phyloP scores from a whole-genome alignment of 2,329 filamentous ascomycete genomes.

The Cercospora beticola region DNA sequence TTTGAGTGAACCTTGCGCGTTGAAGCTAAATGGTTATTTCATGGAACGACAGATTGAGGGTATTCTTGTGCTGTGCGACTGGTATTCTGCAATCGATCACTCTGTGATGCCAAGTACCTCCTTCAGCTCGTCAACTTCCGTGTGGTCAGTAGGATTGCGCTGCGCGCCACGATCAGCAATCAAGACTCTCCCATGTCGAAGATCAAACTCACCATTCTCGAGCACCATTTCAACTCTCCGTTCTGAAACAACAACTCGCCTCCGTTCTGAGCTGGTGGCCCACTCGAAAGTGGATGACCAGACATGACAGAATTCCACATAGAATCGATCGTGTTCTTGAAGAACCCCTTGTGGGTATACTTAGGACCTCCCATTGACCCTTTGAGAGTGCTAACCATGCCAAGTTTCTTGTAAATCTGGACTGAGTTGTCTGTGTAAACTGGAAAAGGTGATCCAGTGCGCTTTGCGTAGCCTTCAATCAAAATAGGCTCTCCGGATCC shows the following conservation, averaged over 20 bases:
- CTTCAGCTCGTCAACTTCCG: constrained; percentile 37
- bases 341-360: constrained; percentile 23
- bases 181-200: background rate
- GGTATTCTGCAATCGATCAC: background rate
- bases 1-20: too few relatives aligned
- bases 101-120: constrained; percentile 34
- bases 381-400: constrained; percentile 34
- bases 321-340: constrained; percentile 26
- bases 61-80: too few relatives aligned
- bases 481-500: constrained; percentile 38
- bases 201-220: constrained; percentile 5
- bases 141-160: constrained; percentile 39
- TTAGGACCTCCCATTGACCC: constrained; percentile 7
- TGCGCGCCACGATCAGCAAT: constrained; percentile 32
- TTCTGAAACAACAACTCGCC: constrained; percentile 42
- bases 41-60: too few relatives aligned
- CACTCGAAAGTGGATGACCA: constrained; percentile 29
- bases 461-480: constrained; percentile 34
- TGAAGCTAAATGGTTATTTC: too few relatives aligned
- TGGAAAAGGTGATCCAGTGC: constrained; percentile 34
- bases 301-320: constrained; percentile 29
- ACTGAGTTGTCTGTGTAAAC: constrained; percentile 38
- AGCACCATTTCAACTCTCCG: constrained; percentile 36
- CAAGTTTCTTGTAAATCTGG: constrained; percentile 35
- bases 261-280: constrained; percentile 34